phyloP scores from a whole-genome alignment of 164 flowering plant species.

The Aristolochia contorta region DNA sequence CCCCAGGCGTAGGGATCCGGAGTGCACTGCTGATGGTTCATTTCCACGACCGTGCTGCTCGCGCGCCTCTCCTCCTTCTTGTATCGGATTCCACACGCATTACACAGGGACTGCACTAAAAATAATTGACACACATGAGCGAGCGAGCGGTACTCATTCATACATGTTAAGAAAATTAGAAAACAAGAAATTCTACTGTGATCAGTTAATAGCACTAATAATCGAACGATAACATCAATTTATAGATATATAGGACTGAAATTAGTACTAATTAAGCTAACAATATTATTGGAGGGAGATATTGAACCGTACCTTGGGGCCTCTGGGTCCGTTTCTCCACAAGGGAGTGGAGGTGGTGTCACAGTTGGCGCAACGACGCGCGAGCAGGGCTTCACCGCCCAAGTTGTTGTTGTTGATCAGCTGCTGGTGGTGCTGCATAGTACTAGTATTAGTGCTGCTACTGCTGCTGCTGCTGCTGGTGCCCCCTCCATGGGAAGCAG shows the following conservation, averaged over 20 bases:
- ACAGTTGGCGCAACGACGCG: slow-evolving; percentile 95
- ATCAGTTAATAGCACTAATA: too few species aligned
- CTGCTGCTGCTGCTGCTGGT: not conserved
- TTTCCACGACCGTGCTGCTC: slow-evolving; percentile 36
- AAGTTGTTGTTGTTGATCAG: slow-evolving; percentile 9
- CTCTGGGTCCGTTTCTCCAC: slow-evolving; percentile 97
- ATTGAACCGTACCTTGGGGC: slow-evolving; percentile 93
- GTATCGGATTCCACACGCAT: slow-evolving; percentile 96
- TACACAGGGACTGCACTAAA: slow-evolving; percentile 87
- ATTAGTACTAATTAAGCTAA: too few species aligned
- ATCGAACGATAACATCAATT: too few species aligned
- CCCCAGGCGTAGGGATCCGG: slow-evolving; percentile 28
- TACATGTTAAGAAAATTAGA: too few species aligned
- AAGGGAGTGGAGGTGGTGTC: slow-evolving; percentile 99
- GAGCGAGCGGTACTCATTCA: too few species aligned
- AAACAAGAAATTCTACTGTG: too few species aligned
- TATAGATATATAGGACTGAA: too few species aligned
- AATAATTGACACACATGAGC: too few species aligned
- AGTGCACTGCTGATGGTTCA: slow-evolving; percentile 10
- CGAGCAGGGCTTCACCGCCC: slow-evolving; percentile 48
- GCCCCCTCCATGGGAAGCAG: slow-evolving; percentile 15
- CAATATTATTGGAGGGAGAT: too few species aligned
- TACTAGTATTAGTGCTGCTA: too few species aligned
- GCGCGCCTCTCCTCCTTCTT: slow-evolving; percentile 98
- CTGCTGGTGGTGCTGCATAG: too few species aligned